Evolutionary conservation across 176 grass and related monocot species (phyloP).

Genomic region (Aegilops tauschii): DNA sequence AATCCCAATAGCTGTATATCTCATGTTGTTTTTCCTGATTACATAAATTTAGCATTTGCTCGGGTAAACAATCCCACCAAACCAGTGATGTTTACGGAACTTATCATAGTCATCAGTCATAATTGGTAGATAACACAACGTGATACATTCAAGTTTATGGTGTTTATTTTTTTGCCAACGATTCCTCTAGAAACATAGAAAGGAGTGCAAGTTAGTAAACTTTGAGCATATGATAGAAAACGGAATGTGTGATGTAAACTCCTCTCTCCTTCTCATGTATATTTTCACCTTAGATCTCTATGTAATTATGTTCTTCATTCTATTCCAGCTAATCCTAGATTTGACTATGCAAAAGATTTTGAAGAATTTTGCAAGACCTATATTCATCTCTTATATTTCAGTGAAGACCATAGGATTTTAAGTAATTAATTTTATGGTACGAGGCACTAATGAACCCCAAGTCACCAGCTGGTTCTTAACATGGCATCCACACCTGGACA

Average conservation of each 20-base stretch:
- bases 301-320: background rate
- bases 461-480: background rate
- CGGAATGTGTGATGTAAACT: background rate
- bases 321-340: background rate
- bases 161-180: background rate
- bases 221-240: background rate
- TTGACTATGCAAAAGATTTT: background rate
- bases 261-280: background rate
- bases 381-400: background rate
- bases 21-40: background rate
- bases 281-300: background rate
- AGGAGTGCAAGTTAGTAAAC: background rate
- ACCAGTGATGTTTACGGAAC: background rate
- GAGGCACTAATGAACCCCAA: background rate
- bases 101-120: background rate
- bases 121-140: background rate
- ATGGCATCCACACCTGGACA: background rate
- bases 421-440: background rate
- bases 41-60: background rate
- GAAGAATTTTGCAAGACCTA: background rate
- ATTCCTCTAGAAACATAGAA: background rate
- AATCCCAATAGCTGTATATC: background rate
- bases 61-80: background rate
- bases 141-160: background rate
- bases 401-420: background rate